These are phyloP conservation scores for Shiraia sp. DNA, from an alignment of 2,329 filamentous ascomycete species.

Conservation along the genomic window DNA sequence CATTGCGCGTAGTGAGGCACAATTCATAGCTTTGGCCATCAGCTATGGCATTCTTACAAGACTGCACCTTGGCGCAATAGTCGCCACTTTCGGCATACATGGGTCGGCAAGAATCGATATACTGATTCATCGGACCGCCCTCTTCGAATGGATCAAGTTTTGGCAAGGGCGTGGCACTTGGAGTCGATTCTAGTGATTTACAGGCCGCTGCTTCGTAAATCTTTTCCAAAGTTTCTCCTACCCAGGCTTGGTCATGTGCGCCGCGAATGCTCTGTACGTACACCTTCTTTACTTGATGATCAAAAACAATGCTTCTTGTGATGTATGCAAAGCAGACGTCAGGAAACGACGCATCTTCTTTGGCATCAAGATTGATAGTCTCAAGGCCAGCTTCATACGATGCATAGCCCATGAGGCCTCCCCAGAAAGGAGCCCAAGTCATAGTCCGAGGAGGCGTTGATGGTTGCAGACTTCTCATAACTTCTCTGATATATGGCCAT, in stretches of 20 bases:
- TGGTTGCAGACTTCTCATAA: slow-evolving; percentile 44
- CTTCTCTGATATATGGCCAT: slow-evolving; percentile 47
- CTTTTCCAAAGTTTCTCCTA: slow-evolving; percentile 43
- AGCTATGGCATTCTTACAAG: slow-evolving; percentile 72
- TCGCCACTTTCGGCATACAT: slow-evolving; percentile 14
- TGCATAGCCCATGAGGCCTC: slow-evolving; percentile 81
- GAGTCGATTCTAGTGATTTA: slow-evolving; percentile 36
- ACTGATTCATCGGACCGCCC: slow-evolving; percentile 29
- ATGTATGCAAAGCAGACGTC: slow-evolving; percentile 79
- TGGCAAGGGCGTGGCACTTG: slow-evolving; percentile 27
- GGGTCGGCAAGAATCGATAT: slow-evolving; percentile 28
- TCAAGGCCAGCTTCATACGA: slow-evolving; percentile 81
- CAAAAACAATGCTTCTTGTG: slow-evolving; percentile 75
- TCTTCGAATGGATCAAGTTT: slow-evolving; percentile 38
- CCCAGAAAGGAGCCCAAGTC: slow-evolving; percentile 67
- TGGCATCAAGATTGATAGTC: slow-evolving; percentile 56
- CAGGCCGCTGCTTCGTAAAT: slow-evolving; percentile 34
- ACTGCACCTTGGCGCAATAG: slow-evolving; percentile 69
- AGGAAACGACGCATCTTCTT: slow-evolving; percentile 51
- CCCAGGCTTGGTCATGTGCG: slow-evolving; percentile 49
- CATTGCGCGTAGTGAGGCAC: slow-evolving; percentile 77
- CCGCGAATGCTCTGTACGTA: slow-evolving; percentile 70
- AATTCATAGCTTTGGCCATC: slow-evolving; percentile 85
- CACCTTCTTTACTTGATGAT: slow-evolving; percentile 65
- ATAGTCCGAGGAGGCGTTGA: slow-evolving; percentile 24